A percentile compares a stretch with the other conserved stretches of the same genome.
These are phyloP conservation scores for Luffa aegyptiaca DNA, from an alignment of 306 rosid genomes.

Conservation along the genomic window DNA sequence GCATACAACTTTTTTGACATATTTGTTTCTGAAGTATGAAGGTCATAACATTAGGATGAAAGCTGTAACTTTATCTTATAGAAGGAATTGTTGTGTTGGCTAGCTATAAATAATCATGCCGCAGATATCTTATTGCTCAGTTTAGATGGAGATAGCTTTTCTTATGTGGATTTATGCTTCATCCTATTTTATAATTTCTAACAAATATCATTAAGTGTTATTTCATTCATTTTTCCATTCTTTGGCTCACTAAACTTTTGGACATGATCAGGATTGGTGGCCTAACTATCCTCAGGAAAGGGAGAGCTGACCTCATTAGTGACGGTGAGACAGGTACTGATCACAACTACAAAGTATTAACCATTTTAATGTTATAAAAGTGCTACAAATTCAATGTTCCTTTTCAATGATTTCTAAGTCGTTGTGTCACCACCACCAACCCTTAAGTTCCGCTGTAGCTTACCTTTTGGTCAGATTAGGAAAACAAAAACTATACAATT, in stretches of 20 bases:
- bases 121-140: not conserved
- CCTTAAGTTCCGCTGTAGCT: not conserved
- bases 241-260: slow-evolving; percentile 10
- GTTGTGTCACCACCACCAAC: not conserved
- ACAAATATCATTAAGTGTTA: not conserved
- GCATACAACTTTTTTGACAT: not conserved
- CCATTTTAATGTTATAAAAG: not conserved
- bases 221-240: not conserved
- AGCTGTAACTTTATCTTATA: not conserved
- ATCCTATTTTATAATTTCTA: not conserved
- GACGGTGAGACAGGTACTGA: slow-evolving; percentile 68
- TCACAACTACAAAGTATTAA: not conserved
- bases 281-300: slow-evolving; percentile 71
- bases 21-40: not conserved
- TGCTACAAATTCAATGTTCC: slow-evolving; percentile 1
- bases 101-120: not conserved
- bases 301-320: slow-evolving; percentile 67
- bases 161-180: not conserved
- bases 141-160: not conserved
- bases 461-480: not conserved
- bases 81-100: not conserved
- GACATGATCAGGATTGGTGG: slow-evolving; percentile 66
- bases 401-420: not conserved
- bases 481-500: not conserved
- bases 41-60: not conserved